Evolutionary conservation across 345 rosid species (phyloP).

Genomic region (Balakata baccata): DNA sequence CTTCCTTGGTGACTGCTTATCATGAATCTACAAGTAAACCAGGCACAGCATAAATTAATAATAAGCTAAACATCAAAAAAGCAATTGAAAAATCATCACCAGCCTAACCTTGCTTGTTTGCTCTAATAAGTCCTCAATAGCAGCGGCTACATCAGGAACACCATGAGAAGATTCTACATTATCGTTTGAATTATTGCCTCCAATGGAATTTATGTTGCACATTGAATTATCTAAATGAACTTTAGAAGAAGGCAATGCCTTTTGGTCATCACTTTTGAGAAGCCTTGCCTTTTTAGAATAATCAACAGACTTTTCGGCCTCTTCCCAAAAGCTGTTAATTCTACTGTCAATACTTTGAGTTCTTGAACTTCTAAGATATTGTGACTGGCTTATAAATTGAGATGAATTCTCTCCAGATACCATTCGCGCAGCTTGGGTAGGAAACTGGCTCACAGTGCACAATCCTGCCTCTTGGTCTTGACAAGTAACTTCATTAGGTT

Average conservation of each 20-base stretch:
- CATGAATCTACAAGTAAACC: slow-evolving; percentile 58
- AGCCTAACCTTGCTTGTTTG: slow-evolving; percentile 75
- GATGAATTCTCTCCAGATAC: slow-evolving; percentile 48
- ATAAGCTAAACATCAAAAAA: slow-evolving; percentile 8
- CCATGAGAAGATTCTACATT: slow-evolving; percentile 44
- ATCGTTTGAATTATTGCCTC: slow-evolving; percentile 30
- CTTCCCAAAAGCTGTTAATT: slow-evolving; percentile 32
- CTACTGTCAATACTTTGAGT: slow-evolving; percentile 29
- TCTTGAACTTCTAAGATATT: slow-evolving; percentile 28
- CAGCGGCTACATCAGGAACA: slow-evolving; percentile 87
- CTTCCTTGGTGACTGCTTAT: slow-evolving; percentile 56
- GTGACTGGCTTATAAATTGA: slow-evolving; percentile 49
- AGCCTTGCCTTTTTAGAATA: slow-evolving; percentile 57
- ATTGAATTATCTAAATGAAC: slow-evolving; percentile 33
- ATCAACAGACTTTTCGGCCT: slow-evolving; percentile 29
- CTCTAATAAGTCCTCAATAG: slow-evolving; percentile 86
- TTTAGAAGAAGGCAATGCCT: slow-evolving; percentile 33
- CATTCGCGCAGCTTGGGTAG: slow-evolving; percentile 52
- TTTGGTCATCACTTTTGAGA: slow-evolving; percentile 36
- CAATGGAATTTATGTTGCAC: slow-evolving; percentile 31
- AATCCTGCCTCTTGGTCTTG: slow-evolving; percentile 64
- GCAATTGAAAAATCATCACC: slow-evolving; percentile 4
- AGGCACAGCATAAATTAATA: slow-evolving; percentile 26
- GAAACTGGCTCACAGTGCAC: slow-evolving; percentile 64
- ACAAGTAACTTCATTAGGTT: slow-evolving; percentile 67